Base-by-base conservation (phyloP, 163 green algal genomes). In the Scenedesmus sp. region DNA sequence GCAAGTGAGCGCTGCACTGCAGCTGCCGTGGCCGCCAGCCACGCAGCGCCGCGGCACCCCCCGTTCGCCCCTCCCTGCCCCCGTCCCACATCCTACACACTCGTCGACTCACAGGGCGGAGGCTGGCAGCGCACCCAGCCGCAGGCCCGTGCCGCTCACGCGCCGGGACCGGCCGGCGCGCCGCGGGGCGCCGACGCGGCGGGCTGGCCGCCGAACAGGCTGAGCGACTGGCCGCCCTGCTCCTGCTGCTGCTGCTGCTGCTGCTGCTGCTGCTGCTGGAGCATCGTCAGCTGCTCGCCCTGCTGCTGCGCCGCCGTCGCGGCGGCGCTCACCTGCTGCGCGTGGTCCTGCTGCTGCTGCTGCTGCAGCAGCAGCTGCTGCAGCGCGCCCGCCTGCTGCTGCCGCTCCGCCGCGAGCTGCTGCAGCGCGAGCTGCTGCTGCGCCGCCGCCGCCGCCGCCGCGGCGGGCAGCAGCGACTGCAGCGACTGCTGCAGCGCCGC, bases 201-300 rank as follows among this genome's bases (percentile, higher is more conserved):
- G n/a, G 39, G 7, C 39, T 47, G 39, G 39, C 39, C 39, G 10
- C 39, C 39, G 10, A 47, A 47, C 39, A 47, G 6, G 39, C 57
- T 24, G 6, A 36, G 24, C 57, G 33, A 20, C 54, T 63, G 14
- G 24, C 11, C 11, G 13, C 54, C 58, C 58, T 20, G n/a, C 58
- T 66, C 29, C 58, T 66, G 58, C 29, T 66, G 20, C 28, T 60
- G 44, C 44, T 60, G 63, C 63, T 54, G 48, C 44, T 56, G 69
- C 69, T 67, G 69, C 67, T 75, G 26, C 4, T 63, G 44, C 6
- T 63, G 20, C 39, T 77, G 69, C 54, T 77, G 69, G 3, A 45
- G 34, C n/a, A 76, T 33, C 33, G 39, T 10, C n/a, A n/a, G n/a
- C n/a, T n/a, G n/a, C n/a, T n/a, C n/a, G 7, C 7, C 39, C 39